A percentile compares a stretch with the other conserved stretches of the same genome.
Evolutionary conservation across 768 basidiomycete species (phyloP).

Genomic region (Cubamyces lactineus): DNA sequence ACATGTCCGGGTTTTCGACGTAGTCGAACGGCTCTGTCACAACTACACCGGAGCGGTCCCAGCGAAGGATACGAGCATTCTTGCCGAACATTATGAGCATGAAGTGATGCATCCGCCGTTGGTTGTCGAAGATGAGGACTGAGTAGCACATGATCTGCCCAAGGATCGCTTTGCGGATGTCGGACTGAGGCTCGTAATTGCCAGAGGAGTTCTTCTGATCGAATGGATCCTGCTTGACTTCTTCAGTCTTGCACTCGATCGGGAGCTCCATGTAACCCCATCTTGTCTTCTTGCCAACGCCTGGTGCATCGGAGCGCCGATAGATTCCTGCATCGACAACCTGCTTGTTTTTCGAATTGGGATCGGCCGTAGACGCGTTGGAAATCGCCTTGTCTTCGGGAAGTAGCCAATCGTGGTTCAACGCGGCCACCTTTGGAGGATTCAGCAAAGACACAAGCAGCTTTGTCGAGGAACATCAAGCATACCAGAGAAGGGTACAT

Average conservation of each 20-base stretch:
- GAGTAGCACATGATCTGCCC: conserved; percentile 4
- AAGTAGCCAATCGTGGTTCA: background rate
- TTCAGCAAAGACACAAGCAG: background rate
- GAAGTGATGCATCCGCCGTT: conserved; percentile 16
- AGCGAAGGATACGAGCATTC: conserved; percentile 10
- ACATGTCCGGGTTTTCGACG: background rate
- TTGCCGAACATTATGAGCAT: conserved; percentile 10
- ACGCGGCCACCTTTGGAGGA: background rate
- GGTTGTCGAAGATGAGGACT: background rate
- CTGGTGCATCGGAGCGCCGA: background rate
- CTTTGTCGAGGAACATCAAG: background rate
- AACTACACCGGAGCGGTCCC: conserved; percentile 10
- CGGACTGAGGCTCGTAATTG: background rate
- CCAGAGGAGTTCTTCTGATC: background rate
- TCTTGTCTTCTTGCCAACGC: background rate
- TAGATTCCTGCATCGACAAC: background rate
- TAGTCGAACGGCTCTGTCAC: conserved; percentile 18
- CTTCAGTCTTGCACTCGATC: conserved; percentile 1
- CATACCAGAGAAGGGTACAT: background rate
- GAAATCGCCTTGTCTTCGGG: background rate
- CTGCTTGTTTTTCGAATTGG: background rate
- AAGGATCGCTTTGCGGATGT: background rate
- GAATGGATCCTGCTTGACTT: background rate
- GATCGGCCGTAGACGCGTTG: background rate
- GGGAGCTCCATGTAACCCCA: conserved; percentile 2